Base-by-base conservation (phyloP, 2,329 filamentous ascomycete genomes). In the Pseudopyricularia cyperi region DNA sequence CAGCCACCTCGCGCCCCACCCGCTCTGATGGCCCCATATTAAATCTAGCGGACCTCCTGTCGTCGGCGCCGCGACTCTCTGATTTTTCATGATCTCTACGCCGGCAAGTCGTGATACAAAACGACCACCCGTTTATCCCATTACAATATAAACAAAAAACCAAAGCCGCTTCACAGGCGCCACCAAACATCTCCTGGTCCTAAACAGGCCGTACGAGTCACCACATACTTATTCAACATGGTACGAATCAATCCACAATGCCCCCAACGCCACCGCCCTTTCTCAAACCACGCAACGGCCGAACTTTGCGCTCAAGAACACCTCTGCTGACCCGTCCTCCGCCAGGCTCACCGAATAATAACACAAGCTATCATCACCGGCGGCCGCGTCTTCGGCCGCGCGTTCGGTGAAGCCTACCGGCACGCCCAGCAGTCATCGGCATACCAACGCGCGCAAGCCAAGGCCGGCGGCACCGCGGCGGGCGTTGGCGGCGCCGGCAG, bases 391-490 rank as follows among this genome's bases (percentile, higher is more conserved):
- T 81, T 98, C 67, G 89, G 90, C 58, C 88, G 90, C 60, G 90
- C 93, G 62, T 93, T 97, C 66, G 75, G 83, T 62, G 93, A 96
- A 72, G 93, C 93, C 58, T 98, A 94, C 74, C 89, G 88, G 67
- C 93, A 98, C 75, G 93, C 93, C 48, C 82, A 89, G 54, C 91
- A 91, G 33, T 85, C 89, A 3, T 87, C 85, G 56, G 80, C 87
- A 66, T 93, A 94, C 68, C 82, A 85, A 60, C 83, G 83, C 58
- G 81, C 87, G 51, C 82, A 84, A 58, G 77, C 77, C 57, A 85
- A 85, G 62, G 65, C 70, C 52, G 76, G 77, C 58, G 69, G 70
- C 53, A 64, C 64, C 54, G 61, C 63, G 39, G 65, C 61, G 54
- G 63, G 75, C 56, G 75, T 81, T 28, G 79, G 80, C 5, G 87